phyloP scores from a whole-genome alignment of 192 early-diverging fungal genomes.

The Dissophora globulifera region DNA sequence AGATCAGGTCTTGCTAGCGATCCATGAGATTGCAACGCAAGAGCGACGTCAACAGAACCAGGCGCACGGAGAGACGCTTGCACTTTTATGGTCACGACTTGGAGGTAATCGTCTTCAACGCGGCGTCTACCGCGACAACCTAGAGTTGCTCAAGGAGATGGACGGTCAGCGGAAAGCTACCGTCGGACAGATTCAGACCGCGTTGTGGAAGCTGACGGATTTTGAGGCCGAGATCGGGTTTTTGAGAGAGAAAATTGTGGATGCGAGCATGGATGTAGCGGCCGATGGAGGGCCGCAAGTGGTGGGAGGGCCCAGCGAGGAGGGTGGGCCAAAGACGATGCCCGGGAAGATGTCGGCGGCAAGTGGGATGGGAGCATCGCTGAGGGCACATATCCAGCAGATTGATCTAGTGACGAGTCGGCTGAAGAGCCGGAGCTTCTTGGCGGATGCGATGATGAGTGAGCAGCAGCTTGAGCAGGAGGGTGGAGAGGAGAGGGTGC shows the following conservation, averaged over 20 bases:
- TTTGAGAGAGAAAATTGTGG: constrained; percentile 54
- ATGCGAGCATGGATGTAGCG: constrained; percentile 31
- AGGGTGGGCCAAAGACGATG: not conserved
- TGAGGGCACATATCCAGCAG: constrained; percentile 35
- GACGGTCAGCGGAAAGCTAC: constrained; percentile 56
- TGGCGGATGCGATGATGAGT: constrained; percentile 9
- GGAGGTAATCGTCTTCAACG: constrained; percentile 44
- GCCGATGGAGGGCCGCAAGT: no score
- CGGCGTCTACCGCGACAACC: constrained; percentile 51
- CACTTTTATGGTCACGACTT: constrained; percentile 44
- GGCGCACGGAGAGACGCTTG: constrained; percentile 35
- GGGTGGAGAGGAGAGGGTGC: not conserved
- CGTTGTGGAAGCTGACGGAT: constrained; percentile 57
- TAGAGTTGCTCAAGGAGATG: constrained; percentile 48
- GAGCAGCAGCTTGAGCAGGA: not conserved
- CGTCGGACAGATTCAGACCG: constrained; percentile 49
- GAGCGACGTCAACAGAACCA: constrained; percentile 52
- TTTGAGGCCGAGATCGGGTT: constrained; percentile 66
- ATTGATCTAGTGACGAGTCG: constrained; percentile 40
- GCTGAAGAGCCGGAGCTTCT: constrained; percentile 38
- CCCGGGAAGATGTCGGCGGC: not conserved
- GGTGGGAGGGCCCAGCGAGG: not conserved
- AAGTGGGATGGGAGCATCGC: not conserved
- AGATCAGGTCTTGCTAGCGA: constrained; percentile 50
- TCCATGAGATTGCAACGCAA: constrained; percentile 58